Conservation (phyloP, 2,329 filamentous ascomycete species). For the Dryadomyces quercivorus region DNA sequence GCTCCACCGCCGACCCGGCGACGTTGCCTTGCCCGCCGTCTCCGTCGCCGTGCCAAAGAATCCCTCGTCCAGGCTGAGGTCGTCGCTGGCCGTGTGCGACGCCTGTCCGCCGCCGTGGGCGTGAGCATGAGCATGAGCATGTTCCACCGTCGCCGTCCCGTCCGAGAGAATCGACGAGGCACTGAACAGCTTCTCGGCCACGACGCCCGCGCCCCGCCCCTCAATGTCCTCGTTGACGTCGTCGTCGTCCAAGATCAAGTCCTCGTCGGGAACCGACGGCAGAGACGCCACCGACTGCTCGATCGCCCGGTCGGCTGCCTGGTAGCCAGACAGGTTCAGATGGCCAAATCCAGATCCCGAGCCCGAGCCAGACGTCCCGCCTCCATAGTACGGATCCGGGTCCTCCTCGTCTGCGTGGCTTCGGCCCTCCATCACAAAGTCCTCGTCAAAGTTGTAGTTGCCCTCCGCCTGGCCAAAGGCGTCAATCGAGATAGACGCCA, state of each 20-base stretch:
- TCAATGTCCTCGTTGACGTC: conserved; percentile 1
- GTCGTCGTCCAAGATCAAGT: conserved; percentile 6
- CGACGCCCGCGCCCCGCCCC: too few relatives aligned
- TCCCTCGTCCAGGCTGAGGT: conserved; percentile 64
- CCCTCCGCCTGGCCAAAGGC: conserved; percentile 56
- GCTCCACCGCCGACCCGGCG: conserved; percentile 55
- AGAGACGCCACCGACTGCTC: conserved; percentile 11
- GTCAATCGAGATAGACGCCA: conserved; percentile 82
- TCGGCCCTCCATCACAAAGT: conserved; percentile 43
- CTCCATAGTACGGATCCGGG: conserved; percentile 8
- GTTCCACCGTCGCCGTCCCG: conserved; percentile 22
- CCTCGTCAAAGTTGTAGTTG: conserved; percentile 50
- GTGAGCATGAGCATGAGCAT: too few relatives aligned
- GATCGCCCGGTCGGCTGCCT: conserved; percentile 9
- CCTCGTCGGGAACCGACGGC: conserved; percentile 7
- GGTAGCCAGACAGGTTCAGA: conserved; percentile 30
- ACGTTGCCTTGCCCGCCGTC: conserved; percentile 33
- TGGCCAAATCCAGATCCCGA: too few relatives aligned
- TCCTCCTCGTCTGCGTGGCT: conserved; percentile 10
- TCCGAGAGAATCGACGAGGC: conserved; percentile 26
- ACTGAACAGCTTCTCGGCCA: conserved; percentile 36
- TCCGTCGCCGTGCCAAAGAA: conserved; percentile 57
- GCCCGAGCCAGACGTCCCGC: background rate
- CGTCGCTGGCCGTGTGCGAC: conserved; percentile 19
- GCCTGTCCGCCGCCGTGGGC: background rate